These are phyloP conservation scores for Fusarium drepaniforme DNA, from an alignment of 2,329 filamentous ascomycete genomes.

Conservation along the genomic window DNA sequence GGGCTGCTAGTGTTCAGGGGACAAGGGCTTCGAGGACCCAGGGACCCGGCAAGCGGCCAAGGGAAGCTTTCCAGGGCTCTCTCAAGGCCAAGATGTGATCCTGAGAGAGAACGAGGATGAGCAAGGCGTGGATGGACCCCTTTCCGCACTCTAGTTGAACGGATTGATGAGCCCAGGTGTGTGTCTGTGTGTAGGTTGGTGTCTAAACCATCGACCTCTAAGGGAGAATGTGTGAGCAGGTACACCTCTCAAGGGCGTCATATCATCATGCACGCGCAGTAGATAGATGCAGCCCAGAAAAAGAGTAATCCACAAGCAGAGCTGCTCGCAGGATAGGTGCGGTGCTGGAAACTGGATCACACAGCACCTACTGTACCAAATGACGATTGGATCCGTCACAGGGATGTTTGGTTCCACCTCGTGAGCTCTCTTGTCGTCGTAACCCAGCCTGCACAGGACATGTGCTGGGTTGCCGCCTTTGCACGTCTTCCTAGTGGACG, in stretches of 20 bases:
- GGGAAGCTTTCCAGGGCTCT: conserved; percentile 20
- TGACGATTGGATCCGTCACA: conserved; percentile 11
- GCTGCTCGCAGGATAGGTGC: conserved; percentile 3
- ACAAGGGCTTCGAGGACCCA: conserved; percentile 24
- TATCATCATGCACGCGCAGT: conserved; percentile 15
- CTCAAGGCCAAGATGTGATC: conserved; percentile 4
- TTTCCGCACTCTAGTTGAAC: conserved; percentile 22
- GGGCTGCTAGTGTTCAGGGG: conserved; percentile 30
- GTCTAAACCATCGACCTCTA: conserved; percentile 6
- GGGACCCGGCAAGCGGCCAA: conserved; percentile 21
- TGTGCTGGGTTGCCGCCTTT: conserved; percentile 4
- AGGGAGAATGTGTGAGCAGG: conserved; percentile 17
- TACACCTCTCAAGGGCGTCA: conserved; percentile 11
- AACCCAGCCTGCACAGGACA: not conserved
- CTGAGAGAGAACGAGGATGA: not conserved
- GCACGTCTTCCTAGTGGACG: conserved; percentile 4
- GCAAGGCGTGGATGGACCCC: conserved; percentile 28
- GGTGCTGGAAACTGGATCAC: conserved; percentile 2
- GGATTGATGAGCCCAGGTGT: not conserved
- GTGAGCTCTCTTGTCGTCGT: conserved; percentile 10
- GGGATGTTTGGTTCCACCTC: conserved; percentile 24
- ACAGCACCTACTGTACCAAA: conserved; percentile 6
- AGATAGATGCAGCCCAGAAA: conserved; percentile 20
- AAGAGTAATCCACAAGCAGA: conserved; percentile 1
- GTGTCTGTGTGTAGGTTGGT: not conserved